Conservation (phyloP, 2,329 filamentous ascomycete species). For the Apiospora rasikravindrae region DNA sequence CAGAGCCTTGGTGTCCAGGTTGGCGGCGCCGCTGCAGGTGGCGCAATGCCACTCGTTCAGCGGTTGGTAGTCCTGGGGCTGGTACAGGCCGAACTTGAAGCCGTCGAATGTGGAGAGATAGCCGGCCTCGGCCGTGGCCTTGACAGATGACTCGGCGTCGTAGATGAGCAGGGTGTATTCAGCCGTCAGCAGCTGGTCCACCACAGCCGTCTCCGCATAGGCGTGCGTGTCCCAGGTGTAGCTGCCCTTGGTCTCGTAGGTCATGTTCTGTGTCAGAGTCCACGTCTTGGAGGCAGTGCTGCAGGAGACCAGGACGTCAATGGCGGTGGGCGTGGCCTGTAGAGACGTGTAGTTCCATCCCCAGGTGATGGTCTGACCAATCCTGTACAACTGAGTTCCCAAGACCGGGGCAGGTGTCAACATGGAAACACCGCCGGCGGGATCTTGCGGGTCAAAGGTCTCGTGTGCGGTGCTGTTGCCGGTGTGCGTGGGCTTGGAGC, state of each 20-base stretch:
- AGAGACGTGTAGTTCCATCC: conserved; percentile 71
- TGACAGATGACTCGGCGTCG: conserved; percentile 59
- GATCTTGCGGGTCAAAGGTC: conserved; percentile 50
- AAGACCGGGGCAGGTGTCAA: conserved; percentile 53
- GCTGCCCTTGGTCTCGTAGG: conserved; percentile 54
- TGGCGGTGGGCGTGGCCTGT: conserved; percentile 60
- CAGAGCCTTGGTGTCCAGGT: conserved; percentile 53
- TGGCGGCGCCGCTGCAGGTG: conserved; percentile 60
- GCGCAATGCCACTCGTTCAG: conserved; percentile 60
- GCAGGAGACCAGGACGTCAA: conserved; percentile 65
- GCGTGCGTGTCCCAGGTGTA: conserved; percentile 64
- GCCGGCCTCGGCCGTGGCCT: conserved; percentile 57
- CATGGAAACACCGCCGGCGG: conserved; percentile 59
- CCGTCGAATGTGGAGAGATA: conserved; percentile 56
- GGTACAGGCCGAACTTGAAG: conserved; percentile 65
- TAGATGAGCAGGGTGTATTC: conserved; percentile 67
- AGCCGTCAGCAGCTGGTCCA: conserved; percentile 55
- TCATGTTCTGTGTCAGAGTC: conserved; percentile 69
- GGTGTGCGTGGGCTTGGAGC: conserved; percentile 32
- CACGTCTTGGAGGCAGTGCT: conserved; percentile 57
- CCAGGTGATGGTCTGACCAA: conserved; percentile 64
- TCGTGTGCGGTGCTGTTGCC: conserved; percentile 40
- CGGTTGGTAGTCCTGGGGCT: conserved; percentile 54
- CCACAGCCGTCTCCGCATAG: conserved; percentile 52
- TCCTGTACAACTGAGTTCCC: conserved; percentile 61